A percentile compares a stretch with the other conserved stretches of the same genome.
These are phyloP conservation scores for Lentinus brumalis DNA, from an alignment of 768 basidiomycete species.

Conservation along the genomic window DNA sequence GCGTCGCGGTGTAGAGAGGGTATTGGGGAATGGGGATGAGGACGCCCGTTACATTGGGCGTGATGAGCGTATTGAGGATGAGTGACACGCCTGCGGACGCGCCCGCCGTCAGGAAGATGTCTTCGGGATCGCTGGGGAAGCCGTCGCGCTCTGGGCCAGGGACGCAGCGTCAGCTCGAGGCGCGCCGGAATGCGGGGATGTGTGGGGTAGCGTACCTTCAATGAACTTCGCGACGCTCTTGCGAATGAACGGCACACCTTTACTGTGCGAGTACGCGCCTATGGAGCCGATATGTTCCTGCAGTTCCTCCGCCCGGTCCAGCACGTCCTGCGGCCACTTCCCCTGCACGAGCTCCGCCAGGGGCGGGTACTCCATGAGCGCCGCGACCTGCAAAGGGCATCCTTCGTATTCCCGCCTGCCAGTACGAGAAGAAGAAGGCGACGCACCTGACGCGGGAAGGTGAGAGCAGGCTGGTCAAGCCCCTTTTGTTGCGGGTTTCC, in stretches of 20 bases:
- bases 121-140: constrained; percentile 73
- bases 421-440: not conserved
- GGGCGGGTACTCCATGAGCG: constrained; percentile 89
- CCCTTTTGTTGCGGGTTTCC: constrained; percentile 98
- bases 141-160: constrained; percentile 78
- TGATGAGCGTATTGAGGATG: constrained; percentile 77
- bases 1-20: constrained; percentile 93
- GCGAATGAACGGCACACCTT: constrained; percentile 89
- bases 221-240: constrained; percentile 90
- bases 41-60: constrained; percentile 67
- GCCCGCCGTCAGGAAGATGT: constrained; percentile 94
- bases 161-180: not conserved
- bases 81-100: constrained; percentile 94
- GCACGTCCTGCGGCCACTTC: constrained; percentile 84
- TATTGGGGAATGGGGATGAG: constrained; percentile 99
- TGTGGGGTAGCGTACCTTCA: constrained; percentile 51
- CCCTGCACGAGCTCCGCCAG: constrained; percentile 74
- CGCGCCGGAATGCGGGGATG: not conserved
- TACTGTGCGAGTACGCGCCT: constrained; percentile 95
- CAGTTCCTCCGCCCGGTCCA: constrained; percentile 82
- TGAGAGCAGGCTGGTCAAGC: constrained; percentile 89
- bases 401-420: not conserved
- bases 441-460: constrained; percentile 85
- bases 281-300: constrained; percentile 84
- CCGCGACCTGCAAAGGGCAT: constrained; percentile 62